Conservation (phyloP, 2,329 filamentous ascomycete genomes). For the Aureobasidium sp. region DNA sequence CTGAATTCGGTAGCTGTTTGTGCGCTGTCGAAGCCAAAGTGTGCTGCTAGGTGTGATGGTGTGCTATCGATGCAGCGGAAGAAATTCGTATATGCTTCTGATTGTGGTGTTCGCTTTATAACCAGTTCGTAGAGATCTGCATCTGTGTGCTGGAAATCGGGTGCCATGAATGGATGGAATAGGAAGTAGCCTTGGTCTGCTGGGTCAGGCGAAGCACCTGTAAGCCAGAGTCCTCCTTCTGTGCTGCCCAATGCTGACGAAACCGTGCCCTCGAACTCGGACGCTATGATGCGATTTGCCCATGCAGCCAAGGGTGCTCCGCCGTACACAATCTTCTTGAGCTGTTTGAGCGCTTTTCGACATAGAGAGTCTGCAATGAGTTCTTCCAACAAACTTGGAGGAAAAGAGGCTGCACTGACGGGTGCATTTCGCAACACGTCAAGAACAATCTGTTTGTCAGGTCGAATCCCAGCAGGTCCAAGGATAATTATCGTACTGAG, state of each 20-base stretch:
- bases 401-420: conserved; percentile 5
- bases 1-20: neutral
- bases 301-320: conserved; percentile 3
- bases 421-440: neutral
- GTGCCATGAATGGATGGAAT: conserved; percentile 8
- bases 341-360: neutral
- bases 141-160: conserved; percentile 5
- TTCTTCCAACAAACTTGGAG: conserved; percentile 7
- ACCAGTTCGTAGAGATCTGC: conserved; percentile 14
- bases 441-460: neutral
- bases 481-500: conserved; percentile 8
- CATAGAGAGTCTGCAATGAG: neutral
- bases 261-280: neutral
- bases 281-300: neutral
- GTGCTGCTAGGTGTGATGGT: neutral
- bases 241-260: conserved; percentile 10
- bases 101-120: neutral
- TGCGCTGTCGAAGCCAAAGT: neutral
- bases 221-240: conserved; percentile 14
- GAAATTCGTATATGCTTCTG: conserved; percentile 5
- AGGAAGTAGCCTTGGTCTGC: conserved; percentile 7
- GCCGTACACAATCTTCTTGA: conserved; percentile 3
- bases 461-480: neutral
- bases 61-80: conserved; percentile 5
- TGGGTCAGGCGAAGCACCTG: neutral